Percentiles rank a stretch among this genome's conserved stretches.
Conservation (phyloP, 176 grass and related monocot genomes). For the Carex littledalei region DNA sequence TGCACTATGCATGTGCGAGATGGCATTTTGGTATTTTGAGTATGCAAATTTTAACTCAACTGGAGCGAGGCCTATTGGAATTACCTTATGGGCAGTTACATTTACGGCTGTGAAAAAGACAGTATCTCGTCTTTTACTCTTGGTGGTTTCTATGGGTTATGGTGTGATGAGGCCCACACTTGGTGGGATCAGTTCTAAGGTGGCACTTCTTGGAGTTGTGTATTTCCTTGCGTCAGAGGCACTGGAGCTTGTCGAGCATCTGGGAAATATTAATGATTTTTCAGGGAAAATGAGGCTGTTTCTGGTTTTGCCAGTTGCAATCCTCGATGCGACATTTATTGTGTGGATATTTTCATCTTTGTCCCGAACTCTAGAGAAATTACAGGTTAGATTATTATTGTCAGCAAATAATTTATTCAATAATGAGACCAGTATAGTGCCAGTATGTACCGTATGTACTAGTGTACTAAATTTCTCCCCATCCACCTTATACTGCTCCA, state of each 20-base stretch:
- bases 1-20: slow-evolving; percentile 98
- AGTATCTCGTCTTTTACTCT: slow-evolving; percentile 78
- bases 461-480: neutral
- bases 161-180: slow-evolving; percentile 79
- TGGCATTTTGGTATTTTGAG: slow-evolving; percentile 99
- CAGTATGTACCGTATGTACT: neutral
- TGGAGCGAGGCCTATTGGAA: slow-evolving; percentile 80
- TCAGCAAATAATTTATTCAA: neutral
- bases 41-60: slow-evolving; percentile 95
- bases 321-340: slow-evolving; percentile 97
- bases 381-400: slow-evolving; percentile 55
- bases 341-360: slow-evolving; percentile 99
- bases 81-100: slow-evolving; percentile 98
- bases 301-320: slow-evolving; percentile 85
- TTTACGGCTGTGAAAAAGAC: slow-evolving; percentile 99
- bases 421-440: neutral
- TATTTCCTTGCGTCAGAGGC: slow-evolving; percentile 94
- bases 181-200: slow-evolving; percentile 75
- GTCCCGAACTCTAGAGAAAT: slow-evolving; percentile 94
- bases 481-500: slow-evolving; percentile 9
- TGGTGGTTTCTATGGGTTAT: slow-evolving; percentile 96
- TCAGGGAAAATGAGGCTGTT: slow-evolving; percentile 92
- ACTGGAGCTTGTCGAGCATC: slow-evolving; percentile 91
- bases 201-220: slow-evolving; percentile 61
- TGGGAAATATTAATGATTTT: slow-evolving; percentile 97